Evolutionary conservation across 495 filamentous ascomycete species (phyloP), one percentile per base, ranked within the genome.

Genomic region (Penicillium fimorum): DNA sequence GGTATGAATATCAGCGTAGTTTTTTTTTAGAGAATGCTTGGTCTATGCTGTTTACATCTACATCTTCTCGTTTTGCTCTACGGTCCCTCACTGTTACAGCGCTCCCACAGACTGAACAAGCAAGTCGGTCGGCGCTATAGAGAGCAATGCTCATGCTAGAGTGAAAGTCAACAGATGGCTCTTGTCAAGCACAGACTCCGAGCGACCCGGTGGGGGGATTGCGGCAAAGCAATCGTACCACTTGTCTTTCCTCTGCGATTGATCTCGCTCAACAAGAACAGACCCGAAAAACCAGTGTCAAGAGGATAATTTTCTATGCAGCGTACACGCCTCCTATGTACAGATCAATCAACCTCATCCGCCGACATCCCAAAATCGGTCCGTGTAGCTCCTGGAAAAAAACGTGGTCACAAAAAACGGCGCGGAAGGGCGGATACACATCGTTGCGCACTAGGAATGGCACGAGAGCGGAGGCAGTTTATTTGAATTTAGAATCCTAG

Each of bases 291-390:
- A 51, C 18, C 24, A 33, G 22, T 45, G 44, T 55, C 57, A 64
- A 54, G 57, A 66, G 55, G 57, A 64, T 54, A 47, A 56, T 59
- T 57, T 72, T 62, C 66, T 64, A 74, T 70, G 67, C 67, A 70
- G 68, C 73, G 69, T 72, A 76, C 73, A 72, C 61, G 66, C 66
- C 67, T 73, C 57, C 68, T 76, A 74, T 76, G 70, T 76, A 76
- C 73, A 76, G 64, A 71, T 68, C 57, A 60, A 70, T 53, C 30
- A 61, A 57, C 56, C 38, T 46, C 61, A 64, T 61, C 55, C 55
- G 43, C 56, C 58, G 29, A 48, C 49, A 47, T 57, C 58, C 53
- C 58, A 17, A 58, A 30, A 43, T 56, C 44, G 15, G 50, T 53
- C 59, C 57, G 47, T 22, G 49, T 52, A 55, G 44, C 53, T 55